phyloP scores from a whole-genome alignment of 805 yeast species.

The Scheffersomyces spartinae region DNA sequence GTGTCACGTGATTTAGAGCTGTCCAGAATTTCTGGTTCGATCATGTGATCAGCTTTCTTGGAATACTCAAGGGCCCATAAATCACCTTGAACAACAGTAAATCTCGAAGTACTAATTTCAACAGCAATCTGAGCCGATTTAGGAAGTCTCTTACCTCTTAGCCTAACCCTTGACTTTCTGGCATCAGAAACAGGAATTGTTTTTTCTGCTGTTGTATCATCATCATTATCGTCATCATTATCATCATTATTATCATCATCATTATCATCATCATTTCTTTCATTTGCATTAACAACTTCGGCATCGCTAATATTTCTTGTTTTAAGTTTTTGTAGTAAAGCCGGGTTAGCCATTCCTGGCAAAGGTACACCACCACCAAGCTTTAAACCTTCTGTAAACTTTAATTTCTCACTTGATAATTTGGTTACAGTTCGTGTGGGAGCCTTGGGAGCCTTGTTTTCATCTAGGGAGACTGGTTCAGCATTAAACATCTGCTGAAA shows the following conservation, averaged over 20 bases:
- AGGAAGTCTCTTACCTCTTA: conserved; percentile 30
- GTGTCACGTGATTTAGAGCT: too few relatives aligned
- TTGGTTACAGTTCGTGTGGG: too few relatives aligned
- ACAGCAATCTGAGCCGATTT: conserved; percentile 20
- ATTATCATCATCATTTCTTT: conserved; percentile 5
- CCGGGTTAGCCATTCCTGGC: conserved; percentile 30
- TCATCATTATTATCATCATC: conserved; percentile 4
- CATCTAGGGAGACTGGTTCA: too few relatives aligned
- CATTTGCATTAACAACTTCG: too few relatives aligned
- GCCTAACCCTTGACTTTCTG: conserved; percentile 25
- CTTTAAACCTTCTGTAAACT: conserved; percentile 24
- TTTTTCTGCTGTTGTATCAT: too few relatives aligned
- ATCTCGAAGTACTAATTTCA: conserved; percentile 16
- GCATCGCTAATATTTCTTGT: too few relatives aligned
- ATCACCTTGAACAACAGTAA: conserved; percentile 13
- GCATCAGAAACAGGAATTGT: conserved; percentile 2
- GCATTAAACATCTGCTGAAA: conserved; percentile 63
- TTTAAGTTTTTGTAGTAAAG: conserved; percentile 1
- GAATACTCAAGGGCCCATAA: conserved; percentile 19
- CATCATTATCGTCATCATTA: conserved; percentile 4
- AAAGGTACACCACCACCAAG: conserved; percentile 30
- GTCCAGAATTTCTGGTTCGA: too few relatives aligned
- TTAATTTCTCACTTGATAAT: conserved; percentile 18
- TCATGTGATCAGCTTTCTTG: too few relatives aligned
- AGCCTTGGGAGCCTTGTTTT: conserved; percentile 1